Evolutionary conservation across 2,329 filamentous ascomycete genomes (phyloP), one percentile per base, ranked within the genome.

Genomic region (Aspergillus terreus): DNA sequence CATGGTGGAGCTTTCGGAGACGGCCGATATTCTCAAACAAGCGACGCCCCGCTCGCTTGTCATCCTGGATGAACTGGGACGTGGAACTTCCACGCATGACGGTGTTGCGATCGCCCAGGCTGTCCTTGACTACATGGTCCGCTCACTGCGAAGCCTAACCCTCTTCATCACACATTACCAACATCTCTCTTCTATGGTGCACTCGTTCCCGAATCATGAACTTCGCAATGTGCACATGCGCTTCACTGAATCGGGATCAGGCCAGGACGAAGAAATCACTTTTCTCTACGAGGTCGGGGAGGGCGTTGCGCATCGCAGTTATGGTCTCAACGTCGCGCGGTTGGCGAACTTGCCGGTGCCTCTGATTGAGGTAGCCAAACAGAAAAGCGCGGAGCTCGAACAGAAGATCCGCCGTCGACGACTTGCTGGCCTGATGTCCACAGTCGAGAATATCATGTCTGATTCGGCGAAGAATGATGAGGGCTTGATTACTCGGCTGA

Each of bases 151-250:
- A 48, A 90, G 90, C 55, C 78, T 96, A 44, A 95, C 90, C 5
- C 78, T 99, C 40, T 99, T 99, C 76, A 96, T 99, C 69, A 99
- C 94, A 3, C 94, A 99, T 73, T 99, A 99, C 70, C 94, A 99
- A 73, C 86, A 86, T 58, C 81, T 99, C 1, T 78, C 81, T n/a
- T 83, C 85, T 9, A 80, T 95, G 56, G 86, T 85, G 9, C 81
- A 84, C 23, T 84, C 83, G 1, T 87, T 95, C 52, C 76, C 77
- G 12, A 70, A 77, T 6, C 78, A 80, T 1, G 86, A 83, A 63
- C 68, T 96, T 60, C 84, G 80, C 61, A 97, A 97, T 68, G 89
- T 96, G 44, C 94, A 99, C 68, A 97, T 99, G 92, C 83, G 83
- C 47, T 99, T 99, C 71, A 84, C 81, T 3, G 81, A 83, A 64